Base-by-base conservation (phyloP, 2,329 filamentous ascomycete genomes). In the Alternaria brassicicola region DNA sequence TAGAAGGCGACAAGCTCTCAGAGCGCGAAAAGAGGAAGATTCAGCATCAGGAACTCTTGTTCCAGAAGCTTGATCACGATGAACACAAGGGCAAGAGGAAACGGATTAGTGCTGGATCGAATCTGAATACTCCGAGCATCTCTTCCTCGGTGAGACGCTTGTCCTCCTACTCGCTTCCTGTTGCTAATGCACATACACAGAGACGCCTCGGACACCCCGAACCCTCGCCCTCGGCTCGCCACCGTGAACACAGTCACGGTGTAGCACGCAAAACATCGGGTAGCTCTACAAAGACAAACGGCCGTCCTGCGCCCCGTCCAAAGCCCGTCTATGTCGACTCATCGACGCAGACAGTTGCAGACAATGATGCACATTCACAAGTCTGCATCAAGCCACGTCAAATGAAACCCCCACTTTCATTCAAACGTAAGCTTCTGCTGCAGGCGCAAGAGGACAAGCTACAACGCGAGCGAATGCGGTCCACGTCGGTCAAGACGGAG, bases 1-100 rank as follows among this genome's bases (percentile, higher is more conserved):
- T 79, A 26, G 82, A 79, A 9, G 76, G 74, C 45, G 74, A 76
- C 2, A 86, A 86, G 61, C 78, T 88, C 61, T 88, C 86, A 2
- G 86, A 85, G 60, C 82, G 86, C 5, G 86, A 89, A 65, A 83
- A 83, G 67, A 84, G 86, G 57, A 89, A 89, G 73, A 80, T 89
- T 45, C 84, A 85, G 52, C 85, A 86, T 54, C 84, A 85, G 39
- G 86, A 88, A 66, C 85, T 85, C 63, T 82, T 88, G 57, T 88
- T 88, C 61, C 82, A 86, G 62, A 82, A 86, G 65, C 78, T 87
- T 61, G 86, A 88, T 65, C 80, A 83, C 46, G 84, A 88, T 59
- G 84, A 85, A 64, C 80, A 80, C 30, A 82, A 76, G 38, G 66
- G 82, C 53, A 82, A 80, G 63, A 84, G 83, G 73, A 85, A 88